A percentile compares a stretch with the other conserved stretches of the same genome.
Evolutionary conservation across 139 green algal species (phyloP).

Genomic region (Picochlorum costavermella): DNA sequence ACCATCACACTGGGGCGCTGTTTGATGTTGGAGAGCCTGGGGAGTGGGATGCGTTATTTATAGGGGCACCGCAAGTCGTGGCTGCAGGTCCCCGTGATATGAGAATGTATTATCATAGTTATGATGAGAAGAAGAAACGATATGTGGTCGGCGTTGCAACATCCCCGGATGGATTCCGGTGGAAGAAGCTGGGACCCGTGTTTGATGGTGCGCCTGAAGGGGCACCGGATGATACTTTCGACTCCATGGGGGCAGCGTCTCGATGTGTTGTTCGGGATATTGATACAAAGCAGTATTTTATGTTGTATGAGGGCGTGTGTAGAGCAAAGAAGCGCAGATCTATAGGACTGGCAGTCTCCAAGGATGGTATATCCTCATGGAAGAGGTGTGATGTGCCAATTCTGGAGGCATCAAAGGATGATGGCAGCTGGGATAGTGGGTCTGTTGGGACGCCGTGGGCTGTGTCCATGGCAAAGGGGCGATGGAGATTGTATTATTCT

Average conservation of each 20-base stretch:
- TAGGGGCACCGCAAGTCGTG: slow-evolving; percentile 71
- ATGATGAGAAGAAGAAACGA: slow-evolving; percentile 24
- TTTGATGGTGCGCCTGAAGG: slow-evolving; percentile 31
- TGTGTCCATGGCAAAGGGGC: slow-evolving; percentile 62
- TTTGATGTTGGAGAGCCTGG: slow-evolving; percentile 75
- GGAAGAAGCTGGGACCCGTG: slow-evolving; percentile 45
- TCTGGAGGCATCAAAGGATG: slow-evolving; percentile 10
- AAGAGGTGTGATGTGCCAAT: slow-evolving; percentile 25
- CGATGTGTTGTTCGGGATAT: slow-evolving; percentile 57
- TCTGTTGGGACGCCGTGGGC: slow-evolving; percentile 69
- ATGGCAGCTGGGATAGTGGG: slow-evolving; percentile 62
- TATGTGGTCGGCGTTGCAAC: slow-evolving; percentile 58
- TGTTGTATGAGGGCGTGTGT: slow-evolving; percentile 85
- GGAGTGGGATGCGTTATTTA: slow-evolving; percentile 77
- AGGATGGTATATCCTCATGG: slow-evolving; percentile 58
- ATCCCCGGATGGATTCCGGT: slow-evolving; percentile 70
- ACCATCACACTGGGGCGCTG: slow-evolving; percentile 83
- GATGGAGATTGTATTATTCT: slow-evolving; percentile 78
- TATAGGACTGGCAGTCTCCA: slow-evolving; percentile 69
- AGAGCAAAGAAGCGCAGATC: slow-evolving; percentile 39
- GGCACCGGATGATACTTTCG: slow-evolving; percentile 29
- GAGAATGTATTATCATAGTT: slow-evolving; percentile 86
- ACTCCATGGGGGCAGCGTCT: slow-evolving; percentile 43
- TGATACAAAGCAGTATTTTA: slow-evolving; percentile 68
- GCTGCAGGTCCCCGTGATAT: slow-evolving; percentile 59